Percentiles rank a stretch among this genome's conserved stretches.
Conservation (phyloP, 2,329 filamentous ascomycete genomes). For the Sordariomycetes sp. region DNA sequence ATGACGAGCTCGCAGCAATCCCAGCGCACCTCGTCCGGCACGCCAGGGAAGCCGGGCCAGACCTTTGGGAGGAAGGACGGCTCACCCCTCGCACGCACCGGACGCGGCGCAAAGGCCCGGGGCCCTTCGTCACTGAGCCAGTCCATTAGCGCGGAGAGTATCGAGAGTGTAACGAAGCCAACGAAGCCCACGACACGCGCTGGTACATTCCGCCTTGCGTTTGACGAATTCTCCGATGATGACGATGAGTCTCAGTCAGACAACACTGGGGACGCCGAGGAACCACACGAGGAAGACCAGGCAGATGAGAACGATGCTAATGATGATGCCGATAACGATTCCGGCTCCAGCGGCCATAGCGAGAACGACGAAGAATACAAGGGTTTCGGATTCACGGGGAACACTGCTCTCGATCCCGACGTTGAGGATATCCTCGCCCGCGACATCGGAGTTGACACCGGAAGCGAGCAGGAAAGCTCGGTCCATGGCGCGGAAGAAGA, state of each 20-base stretch:
- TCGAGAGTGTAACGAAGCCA: conserved; percentile 4
- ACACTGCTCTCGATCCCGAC: conserved; percentile 10
- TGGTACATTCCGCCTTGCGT: conserved; percentile 10
- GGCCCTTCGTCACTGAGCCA: conserved; percentile 39
- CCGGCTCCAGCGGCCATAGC: conserved; percentile 22
- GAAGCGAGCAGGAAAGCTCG: conserved; percentile 20
- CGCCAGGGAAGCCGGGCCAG: conserved; percentile 15
- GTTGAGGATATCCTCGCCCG: conserved; percentile 7
- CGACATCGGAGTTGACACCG: conserved; percentile 14
- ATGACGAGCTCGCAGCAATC: conserved; percentile 20
- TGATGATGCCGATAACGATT: conserved; percentile 15
- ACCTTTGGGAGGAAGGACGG: conserved; percentile 23
- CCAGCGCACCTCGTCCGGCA: conserved; percentile 19
- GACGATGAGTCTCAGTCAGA: conserved; percentile 11
- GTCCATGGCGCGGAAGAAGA: conserved; percentile 29
- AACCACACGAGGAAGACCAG: conserved; percentile 17
- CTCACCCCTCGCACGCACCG: conserved; percentile 33
- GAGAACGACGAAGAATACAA: conserved; percentile 14
- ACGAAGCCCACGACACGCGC: conserved; percentile 8
- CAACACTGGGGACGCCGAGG: conserved; percentile 19
- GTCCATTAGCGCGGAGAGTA: conserved; percentile 16
- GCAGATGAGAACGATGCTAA: conserved; percentile 13
- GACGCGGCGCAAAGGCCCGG: conserved; percentile 22
- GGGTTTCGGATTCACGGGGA: conserved; percentile 11
- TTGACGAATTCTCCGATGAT: conserved; percentile 8